Base-by-base conservation (phyloP, 495 filamentous ascomycete species). In the Hypoxylon trugodes region DNA sequence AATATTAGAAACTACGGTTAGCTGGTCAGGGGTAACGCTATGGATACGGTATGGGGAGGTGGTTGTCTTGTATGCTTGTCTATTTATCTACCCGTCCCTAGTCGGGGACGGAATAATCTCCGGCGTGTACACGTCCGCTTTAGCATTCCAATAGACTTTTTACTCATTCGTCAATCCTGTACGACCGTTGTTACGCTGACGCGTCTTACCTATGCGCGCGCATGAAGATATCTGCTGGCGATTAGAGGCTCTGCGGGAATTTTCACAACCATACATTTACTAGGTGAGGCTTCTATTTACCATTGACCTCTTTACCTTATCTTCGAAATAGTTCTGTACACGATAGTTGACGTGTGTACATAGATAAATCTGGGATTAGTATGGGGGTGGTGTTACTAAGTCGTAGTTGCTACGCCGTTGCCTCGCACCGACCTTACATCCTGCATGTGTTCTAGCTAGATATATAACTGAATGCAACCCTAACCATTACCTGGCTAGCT, bases 121-220 rank as follows among this genome's bases (percentile, higher is more conserved):
- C 38, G 54, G 47, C 56, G 37, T 38, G 47, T 18, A 16, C 47
- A 19, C 47, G 41, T 32, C 28, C 42, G 59, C 42, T 49, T 56
- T 22, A 38, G 22, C 25, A n/a, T 53, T 61, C 38, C 7, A 50
- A 62, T 62, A 62, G 59, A 61, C 35, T 18, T 47, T 33, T 41
- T 24, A 36, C 26, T 28, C 45, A 55, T 36, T 52, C 9, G 2
- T 26, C 26, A 21, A 24, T 18, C 41, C 8, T 16, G 30, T 33
- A 25, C 6, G 16, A 4, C 21, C 21, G 21, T 8, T 48, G 26
- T 48, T 33, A 48, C 45, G 45, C 45, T 35, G 30, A 48, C 15
- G 26, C 26, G 15, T n/a, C 45, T 30, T 16, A 48, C 18, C 26
- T 48, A n/a, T 26, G 42, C 33, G 15, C 24, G 16, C n/a, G n/a